Evolutionary conservation across 768 basidiomycete genomes (phyloP), one percentile per base, ranked within the genome.

Genomic region (Pisolithus orientalis): DNA sequence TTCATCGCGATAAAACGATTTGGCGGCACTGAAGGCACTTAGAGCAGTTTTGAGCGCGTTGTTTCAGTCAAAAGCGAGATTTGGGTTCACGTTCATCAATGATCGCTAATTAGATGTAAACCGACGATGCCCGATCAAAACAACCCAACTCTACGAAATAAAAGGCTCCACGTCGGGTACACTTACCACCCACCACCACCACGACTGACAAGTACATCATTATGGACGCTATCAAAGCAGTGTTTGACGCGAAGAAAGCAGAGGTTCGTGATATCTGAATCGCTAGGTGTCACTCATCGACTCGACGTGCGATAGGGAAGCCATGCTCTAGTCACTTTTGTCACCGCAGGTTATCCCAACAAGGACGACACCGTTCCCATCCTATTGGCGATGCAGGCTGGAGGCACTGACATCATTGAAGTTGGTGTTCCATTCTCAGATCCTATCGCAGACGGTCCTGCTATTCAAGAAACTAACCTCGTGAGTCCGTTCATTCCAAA

Each of bases 371-470:
- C 94, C 0, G 89, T 94, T 13, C 83, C 88, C 4, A 77, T 92
- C 52, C 64, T 97, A 73, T 79, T 96, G 37, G 88, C 88, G 16
- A 89, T 97, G 83, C 85, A 96, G 68, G 78, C 80, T 47, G 94
- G 94, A 52, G 94, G 94, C 6, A 80, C 92, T 40, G 92, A 96
- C 65, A 80, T 95, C 55, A 92, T 96, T 52, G 94, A 97, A 69
- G 77, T 97, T 13, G 94, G 94, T 34, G 79, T 95, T 28, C 93
- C 94, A 0, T 97, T 95, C 74, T 93, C 89, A 47, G 94, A 96
- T 71, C 94, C 94, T 29, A 89, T 92, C 57, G 93, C 91, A 13
- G 94, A 97, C 71, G 94, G 94, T 0, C 88, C 89, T 39, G 85
- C 85, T 4, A 95, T 96, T 54, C 94, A 97, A 66, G 85, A 85